Percentiles rank a stretch among this genome's conserved stretches.
Evolutionary conservation across 495 filamentous ascomycete species (phyloP).

Genomic region (Aspergillus olivimuriae): DNA sequence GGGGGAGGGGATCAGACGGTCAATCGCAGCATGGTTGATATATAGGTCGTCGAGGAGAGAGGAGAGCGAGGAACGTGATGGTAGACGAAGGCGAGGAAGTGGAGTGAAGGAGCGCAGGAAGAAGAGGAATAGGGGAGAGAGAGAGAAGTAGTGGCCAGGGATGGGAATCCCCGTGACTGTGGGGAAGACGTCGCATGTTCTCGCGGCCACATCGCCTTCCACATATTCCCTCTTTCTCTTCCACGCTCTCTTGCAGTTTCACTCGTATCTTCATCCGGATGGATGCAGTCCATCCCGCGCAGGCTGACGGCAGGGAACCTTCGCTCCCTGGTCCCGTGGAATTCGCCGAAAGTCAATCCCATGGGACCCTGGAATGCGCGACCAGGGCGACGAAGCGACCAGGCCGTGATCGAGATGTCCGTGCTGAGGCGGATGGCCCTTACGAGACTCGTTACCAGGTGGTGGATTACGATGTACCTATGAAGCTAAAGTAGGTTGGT

Average conservation of each 20-base stretch:
- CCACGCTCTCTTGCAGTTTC: too few species aligned
- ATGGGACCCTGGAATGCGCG: too few species aligned
- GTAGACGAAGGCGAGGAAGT: conserved; percentile 1
- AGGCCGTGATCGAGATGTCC: too few species aligned
- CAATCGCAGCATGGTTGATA: conserved; percentile 17
- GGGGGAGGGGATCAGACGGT: conserved; percentile 6
- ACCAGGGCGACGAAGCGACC: too few species aligned
- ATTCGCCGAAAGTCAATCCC: not conserved
- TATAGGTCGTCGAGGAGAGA: not conserved
- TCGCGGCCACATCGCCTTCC: not conserved
- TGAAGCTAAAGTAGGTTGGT: too few species aligned
- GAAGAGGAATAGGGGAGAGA: conserved; percentile 7
- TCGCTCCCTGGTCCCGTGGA: not conserved
- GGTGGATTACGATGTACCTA: not conserved
- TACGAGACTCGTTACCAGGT: too few species aligned
- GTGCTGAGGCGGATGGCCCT: too few species aligned
- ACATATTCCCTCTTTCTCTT: too few species aligned
- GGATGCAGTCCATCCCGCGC: not conserved
- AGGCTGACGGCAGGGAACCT: not conserved
- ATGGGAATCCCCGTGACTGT: not conserved
- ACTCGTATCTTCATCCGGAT: not conserved
- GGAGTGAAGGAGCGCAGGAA: conserved; percentile 3
- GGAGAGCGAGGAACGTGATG: not conserved
- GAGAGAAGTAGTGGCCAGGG: conserved; percentile 14
- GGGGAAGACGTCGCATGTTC: not conserved